Conservation (phyloP, 2,329 filamentous ascomycete genomes). For the Colletotrichum lupini region DNA sequence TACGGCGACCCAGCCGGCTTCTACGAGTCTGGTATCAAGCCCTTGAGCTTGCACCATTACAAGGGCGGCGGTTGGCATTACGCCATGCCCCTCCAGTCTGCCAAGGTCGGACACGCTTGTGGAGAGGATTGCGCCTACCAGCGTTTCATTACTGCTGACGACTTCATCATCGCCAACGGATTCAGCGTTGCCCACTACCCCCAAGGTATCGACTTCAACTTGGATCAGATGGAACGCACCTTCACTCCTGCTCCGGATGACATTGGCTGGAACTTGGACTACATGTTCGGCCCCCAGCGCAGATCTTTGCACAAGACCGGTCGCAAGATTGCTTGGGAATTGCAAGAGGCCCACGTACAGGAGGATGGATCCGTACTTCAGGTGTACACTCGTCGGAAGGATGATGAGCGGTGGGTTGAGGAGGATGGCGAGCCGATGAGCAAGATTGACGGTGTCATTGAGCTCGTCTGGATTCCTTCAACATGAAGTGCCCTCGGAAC, state of each 20-base stretch:
- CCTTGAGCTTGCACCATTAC: constrained; percentile 73
- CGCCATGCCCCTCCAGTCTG: constrained; percentile 65
- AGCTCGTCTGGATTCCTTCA: constrained; percentile 65
- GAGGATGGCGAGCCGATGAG: constrained; percentile 59
- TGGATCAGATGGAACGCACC: constrained; percentile 63
- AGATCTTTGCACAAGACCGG: constrained; percentile 59
- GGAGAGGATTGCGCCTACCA: constrained; percentile 70
- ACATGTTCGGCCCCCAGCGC: constrained; percentile 61
- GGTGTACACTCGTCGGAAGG: constrained; percentile 62
- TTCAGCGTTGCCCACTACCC: constrained; percentile 70
- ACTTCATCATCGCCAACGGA: constrained; percentile 68
- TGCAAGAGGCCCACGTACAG: constrained; percentile 60
- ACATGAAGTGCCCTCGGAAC: constrained; percentile 23
- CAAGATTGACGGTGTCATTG: constrained; percentile 64
- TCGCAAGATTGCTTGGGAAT: constrained; percentile 64
- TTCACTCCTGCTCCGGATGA: constrained; percentile 60
- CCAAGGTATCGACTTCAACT: constrained; percentile 59
- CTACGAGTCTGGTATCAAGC: constrained; percentile 71
- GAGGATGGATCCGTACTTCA: constrained; percentile 63
- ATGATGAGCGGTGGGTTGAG: constrained; percentile 65
- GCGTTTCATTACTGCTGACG: constrained; percentile 65
- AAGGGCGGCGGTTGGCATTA: constrained; percentile 69
- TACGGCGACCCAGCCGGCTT: constrained; percentile 71
- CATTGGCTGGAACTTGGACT: constrained; percentile 63
- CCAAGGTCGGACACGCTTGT: constrained; percentile 68